These are phyloP conservation scores for Lichtheimia ornata DNA, from an alignment of 371 early-diverging fungal species.

Conservation along the genomic window DNA sequence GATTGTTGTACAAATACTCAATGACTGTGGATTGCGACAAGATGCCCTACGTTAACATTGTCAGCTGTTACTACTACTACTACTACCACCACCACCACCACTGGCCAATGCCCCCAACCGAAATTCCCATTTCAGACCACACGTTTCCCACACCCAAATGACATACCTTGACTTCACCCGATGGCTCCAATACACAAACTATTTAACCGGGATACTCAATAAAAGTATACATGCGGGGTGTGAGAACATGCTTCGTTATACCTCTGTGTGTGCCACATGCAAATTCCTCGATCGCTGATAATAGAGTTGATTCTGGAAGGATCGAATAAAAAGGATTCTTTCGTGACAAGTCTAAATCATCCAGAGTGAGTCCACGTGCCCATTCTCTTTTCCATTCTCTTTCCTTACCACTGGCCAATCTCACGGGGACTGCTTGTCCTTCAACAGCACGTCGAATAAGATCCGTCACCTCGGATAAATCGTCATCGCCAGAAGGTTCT, in stretches of 20 bases:
- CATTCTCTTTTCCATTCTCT: neutral
- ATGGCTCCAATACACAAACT: slow-evolving; percentile 65
- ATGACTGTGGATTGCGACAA: slow-evolving; percentile 78
- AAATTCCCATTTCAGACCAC: neutral
- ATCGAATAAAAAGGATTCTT: slow-evolving; percentile 86
- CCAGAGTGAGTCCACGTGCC: neutral
- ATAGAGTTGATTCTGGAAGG: slow-evolving; percentile 71
- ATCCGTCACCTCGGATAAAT: slow-evolving; percentile 58
- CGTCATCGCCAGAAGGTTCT: slow-evolving; percentile 23
- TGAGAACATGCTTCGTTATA: slow-evolving; percentile 16
- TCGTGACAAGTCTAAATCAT: slow-evolving; percentile 67
- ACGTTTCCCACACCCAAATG: neutral
- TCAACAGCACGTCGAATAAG: slow-evolving; percentile 57
- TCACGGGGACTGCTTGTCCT: slow-evolving; percentile 66
- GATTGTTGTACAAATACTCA: slow-evolving; percentile 60
- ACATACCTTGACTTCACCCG: slow-evolving; percentile 43
- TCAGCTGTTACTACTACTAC: slow-evolving; percentile 4
- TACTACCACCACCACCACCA: too few species aligned
- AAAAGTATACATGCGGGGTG: too few species aligned
- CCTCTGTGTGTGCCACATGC: slow-evolving; percentile 78
- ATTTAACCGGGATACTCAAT: neutral
- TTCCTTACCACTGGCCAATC: slow-evolving; percentile 54
- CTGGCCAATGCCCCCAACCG: neutral
- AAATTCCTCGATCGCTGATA: slow-evolving; percentile 75
- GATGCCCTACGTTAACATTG: slow-evolving; percentile 55